Base-by-base conservation (phyloP, 148 eudicot genomes). In the Drosera capensis region DNA sequence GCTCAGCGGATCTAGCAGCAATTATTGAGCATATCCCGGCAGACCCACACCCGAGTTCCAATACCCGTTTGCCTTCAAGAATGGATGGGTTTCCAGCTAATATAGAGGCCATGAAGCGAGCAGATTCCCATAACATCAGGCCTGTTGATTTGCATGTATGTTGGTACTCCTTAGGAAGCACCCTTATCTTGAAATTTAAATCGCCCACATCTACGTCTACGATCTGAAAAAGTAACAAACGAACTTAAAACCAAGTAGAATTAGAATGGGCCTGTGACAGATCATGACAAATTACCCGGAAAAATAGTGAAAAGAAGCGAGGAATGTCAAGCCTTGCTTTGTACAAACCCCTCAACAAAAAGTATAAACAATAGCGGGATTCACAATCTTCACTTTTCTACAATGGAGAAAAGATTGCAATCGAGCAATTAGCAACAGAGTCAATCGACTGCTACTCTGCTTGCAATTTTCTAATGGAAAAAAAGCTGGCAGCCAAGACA, bases 91-190 rank as follows among this genome's bases (percentile, higher is more conserved):
- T 90, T 46, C 64, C 56, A 29, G 80, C 80, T 40, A 90, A 72
- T 49, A 90, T 37, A 0, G 74, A 61, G 25, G 97, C 78, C 85
- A 90, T 80, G 23, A 90, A 60, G 49, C 75, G 67, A 40, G 97
- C 94, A 26, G 97, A 90, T 62, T 90, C 95, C 97, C 97, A 90
- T 31, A 90, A 58, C 93, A 90, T 90, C 20, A 90, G 56, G 38
- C 97, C 97, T 2, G 97, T 90, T 45, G 93, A 90, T 71, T 64
- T 75, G 80, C 97, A 90, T 2, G 88, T 90, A 58, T 90, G 95
- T 48, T 90, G 97, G 49, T 66, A 65, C 74, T 90, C 97, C 54
- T 65, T 75, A 20, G 93, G 50, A 24, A 90, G 76, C 5, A 71
- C 68, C 36, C 74, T 75, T 47, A 90, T 73, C 67, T 73, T 84